These are phyloP conservation scores for Pseudogymnoascus sp. DNA, from an alignment of 2,329 filamentous ascomycete genomes.

Conservation along the genomic window DNA sequence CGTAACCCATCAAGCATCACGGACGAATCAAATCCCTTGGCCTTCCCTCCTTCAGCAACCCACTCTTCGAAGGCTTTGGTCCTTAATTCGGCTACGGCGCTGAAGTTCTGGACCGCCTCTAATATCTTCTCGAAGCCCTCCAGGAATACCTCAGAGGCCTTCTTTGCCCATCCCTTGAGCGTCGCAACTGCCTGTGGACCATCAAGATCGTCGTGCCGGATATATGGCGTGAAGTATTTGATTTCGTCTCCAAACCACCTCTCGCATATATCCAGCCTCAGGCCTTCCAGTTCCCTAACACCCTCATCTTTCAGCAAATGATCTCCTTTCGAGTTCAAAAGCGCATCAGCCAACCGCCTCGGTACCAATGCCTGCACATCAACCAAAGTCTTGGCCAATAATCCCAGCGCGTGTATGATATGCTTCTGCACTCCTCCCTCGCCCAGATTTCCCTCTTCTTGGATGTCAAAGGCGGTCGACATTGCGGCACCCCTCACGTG, in stretches of 20 bases:
- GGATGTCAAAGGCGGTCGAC: slow-evolving; percentile 45
- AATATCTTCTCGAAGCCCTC: slow-evolving; percentile 54
- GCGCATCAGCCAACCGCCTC: slow-evolving; percentile 57
- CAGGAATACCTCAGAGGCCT: slow-evolving; percentile 50
- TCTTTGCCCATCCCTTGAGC: slow-evolving; percentile 54
- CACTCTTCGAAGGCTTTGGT: slow-evolving; percentile 64
- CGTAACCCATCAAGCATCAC: slow-evolving; percentile 62
- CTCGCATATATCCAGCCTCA: slow-evolving; percentile 69
- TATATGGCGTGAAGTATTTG: slow-evolving; percentile 76
- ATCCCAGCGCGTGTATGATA: slow-evolving; percentile 43
- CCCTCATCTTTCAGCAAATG: slow-evolving; percentile 64
- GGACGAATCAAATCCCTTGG: slow-evolving; percentile 57
- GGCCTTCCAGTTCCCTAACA: slow-evolving; percentile 55
- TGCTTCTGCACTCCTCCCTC: slow-evolving; percentile 42
- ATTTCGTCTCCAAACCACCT: slow-evolving; percentile 78
- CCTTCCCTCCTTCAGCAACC: slow-evolving; percentile 59
- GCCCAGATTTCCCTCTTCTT: slow-evolving; percentile 36
- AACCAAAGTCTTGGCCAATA: slow-evolving; percentile 70
- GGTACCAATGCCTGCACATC: slow-evolving; percentile 72
- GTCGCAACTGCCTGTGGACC: slow-evolving; percentile 50
- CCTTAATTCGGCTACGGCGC: slow-evolving; percentile 59
- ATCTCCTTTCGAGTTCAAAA: slow-evolving; percentile 59
- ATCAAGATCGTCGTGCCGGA: slow-evolving; percentile 68
- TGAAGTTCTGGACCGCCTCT: slow-evolving; percentile 53
- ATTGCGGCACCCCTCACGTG: slow-evolving; percentile 63